These are phyloP conservation scores for Sarcodon sp. DNA, from an alignment of 768 basidiomycete genomes.

Conservation along the genomic window DNA sequence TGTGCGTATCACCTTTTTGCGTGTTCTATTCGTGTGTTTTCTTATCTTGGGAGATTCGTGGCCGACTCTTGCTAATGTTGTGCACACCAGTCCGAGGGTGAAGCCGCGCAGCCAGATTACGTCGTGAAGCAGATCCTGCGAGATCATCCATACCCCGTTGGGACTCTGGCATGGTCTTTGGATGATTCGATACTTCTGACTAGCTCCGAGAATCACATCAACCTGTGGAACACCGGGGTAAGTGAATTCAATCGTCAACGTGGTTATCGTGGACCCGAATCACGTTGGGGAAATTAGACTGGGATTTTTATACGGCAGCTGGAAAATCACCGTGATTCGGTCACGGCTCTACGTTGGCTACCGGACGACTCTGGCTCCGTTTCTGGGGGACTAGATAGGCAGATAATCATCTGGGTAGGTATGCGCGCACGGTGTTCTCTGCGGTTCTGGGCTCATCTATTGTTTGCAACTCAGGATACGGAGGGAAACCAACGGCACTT, in stretches of 20 bases:
- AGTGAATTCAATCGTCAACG: constrained; percentile 6
- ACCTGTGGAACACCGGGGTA: constrained; percentile 87
- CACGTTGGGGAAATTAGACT: constrained; percentile 32
- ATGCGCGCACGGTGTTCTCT: constrained; percentile 1
- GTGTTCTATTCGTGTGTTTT: constrained; percentile 15
- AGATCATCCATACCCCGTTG: constrained; percentile 72
- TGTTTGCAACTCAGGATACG: constrained; percentile 36
- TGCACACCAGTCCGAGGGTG: constrained; percentile 29
- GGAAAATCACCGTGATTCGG: constrained; percentile 65
- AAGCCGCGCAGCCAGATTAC: constrained; percentile 45
- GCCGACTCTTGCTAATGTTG: neutral
- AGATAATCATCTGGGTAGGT: constrained; percentile 73
- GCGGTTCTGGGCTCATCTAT: constrained; percentile 3
- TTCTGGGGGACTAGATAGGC: constrained; percentile 78
- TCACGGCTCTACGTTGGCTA: constrained; percentile 80
- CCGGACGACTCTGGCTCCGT: constrained; percentile 89
- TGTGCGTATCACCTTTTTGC: too few relatives aligned
- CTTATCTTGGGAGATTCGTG: constrained; percentile 3
- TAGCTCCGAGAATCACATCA: constrained; percentile 67
- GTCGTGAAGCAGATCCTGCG: constrained; percentile 43
- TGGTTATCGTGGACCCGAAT: constrained; percentile 1
- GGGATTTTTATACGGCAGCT: constrained; percentile 55
- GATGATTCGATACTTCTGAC: constrained; percentile 83
- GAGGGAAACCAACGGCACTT: constrained; percentile 60
- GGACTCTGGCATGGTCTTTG: constrained; percentile 84